A percentile compares a stretch with the other conserved stretches of the same genome.
These are phyloP conservation scores for Mycena leptocephala DNA, from an alignment of 768 basidiomycete genomes.

Conservation along the genomic window DNA sequence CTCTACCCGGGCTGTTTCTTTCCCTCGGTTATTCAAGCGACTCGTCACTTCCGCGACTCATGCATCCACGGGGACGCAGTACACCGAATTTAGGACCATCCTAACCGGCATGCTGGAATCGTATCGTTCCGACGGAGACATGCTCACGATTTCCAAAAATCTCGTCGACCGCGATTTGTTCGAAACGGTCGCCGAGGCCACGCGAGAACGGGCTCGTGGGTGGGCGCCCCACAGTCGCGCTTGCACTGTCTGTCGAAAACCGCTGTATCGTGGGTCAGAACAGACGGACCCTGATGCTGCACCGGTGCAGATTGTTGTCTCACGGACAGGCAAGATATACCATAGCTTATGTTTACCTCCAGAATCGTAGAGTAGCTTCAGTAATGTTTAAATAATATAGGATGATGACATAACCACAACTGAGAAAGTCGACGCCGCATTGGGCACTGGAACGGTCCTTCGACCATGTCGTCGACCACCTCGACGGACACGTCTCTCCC, in stretches of 20 bases:
- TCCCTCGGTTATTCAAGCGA: constrained; percentile 93
- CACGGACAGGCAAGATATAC: constrained; percentile 74
- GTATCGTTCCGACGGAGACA: constrained; percentile 93
- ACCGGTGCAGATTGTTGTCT: constrained; percentile 59
- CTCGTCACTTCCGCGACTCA: constrained; percentile 81
- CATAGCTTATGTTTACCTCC: constrained; percentile 62
- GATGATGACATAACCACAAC: not conserved
- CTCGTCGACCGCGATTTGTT: constrained; percentile 89
- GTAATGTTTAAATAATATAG: constrained; percentile 1
- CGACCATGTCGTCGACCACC: constrained; percentile 7
- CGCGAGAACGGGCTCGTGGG: constrained; percentile 71
- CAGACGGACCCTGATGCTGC: constrained; percentile 33
- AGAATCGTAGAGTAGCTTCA: constrained; percentile 28
- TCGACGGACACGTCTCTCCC: not conserved
- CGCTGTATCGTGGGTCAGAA: constrained; percentile 49
- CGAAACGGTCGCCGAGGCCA: constrained; percentile 74
- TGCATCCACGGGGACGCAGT: constrained; percentile 75
- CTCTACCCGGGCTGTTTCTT: constrained; percentile 85
- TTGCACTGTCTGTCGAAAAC: constrained; percentile 71
- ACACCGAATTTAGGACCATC: constrained; percentile 93
- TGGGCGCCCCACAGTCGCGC: constrained; percentile 69
- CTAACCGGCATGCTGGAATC: constrained; percentile 96
- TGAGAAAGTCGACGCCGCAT: not conserved
- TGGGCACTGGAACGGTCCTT: not conserved
- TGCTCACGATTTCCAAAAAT: constrained; percentile 88